Evolutionary conservation across 208 protist genomes (phyloP).

Genomic region (Acanthamoeba castellanii): DNA sequence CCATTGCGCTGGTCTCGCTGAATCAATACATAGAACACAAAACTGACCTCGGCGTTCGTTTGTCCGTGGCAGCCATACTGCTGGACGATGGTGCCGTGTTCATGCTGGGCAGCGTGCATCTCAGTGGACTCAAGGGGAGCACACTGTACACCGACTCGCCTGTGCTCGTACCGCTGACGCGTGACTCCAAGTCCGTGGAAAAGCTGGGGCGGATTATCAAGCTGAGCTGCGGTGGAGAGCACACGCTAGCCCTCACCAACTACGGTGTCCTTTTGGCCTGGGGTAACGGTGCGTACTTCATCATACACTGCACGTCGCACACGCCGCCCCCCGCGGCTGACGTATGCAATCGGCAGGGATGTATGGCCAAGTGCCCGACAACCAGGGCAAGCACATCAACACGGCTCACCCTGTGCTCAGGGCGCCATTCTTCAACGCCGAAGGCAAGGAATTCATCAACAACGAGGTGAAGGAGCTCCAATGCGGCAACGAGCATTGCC

Average conservation of each 20-base stretch:
- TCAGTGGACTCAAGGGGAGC: constrained; percentile 49
- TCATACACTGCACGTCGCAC: not conserved
- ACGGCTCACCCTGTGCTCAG: constrained; percentile 3
- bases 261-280: constrained; percentile 27
- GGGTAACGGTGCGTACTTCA: constrained; percentile 6
- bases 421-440: constrained; percentile 40
- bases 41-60: not conserved
- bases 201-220: not conserved
- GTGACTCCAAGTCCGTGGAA: constrained; percentile 27
- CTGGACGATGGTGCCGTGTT: constrained; percentile 40
- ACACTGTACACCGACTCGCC: not conserved
- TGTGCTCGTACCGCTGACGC: not conserved
- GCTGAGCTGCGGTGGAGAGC: constrained; percentile 9
- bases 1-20: not conserved
- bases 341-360: not conserved
- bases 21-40: not conserved
- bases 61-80: not conserved
- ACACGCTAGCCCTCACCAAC: constrained; percentile 19
- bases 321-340: not conserved
- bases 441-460: constrained; percentile 52
- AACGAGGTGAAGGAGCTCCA: constrained; percentile 11
- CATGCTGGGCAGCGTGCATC: constrained; percentile 25
- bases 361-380: constrained; percentile 22
- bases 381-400: constrained; percentile 9
- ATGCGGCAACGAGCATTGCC: constrained; percentile 13